Conservation (phyloP, 2,329 filamentous ascomycete genomes). For the Fusarium miscanthi region DNA sequence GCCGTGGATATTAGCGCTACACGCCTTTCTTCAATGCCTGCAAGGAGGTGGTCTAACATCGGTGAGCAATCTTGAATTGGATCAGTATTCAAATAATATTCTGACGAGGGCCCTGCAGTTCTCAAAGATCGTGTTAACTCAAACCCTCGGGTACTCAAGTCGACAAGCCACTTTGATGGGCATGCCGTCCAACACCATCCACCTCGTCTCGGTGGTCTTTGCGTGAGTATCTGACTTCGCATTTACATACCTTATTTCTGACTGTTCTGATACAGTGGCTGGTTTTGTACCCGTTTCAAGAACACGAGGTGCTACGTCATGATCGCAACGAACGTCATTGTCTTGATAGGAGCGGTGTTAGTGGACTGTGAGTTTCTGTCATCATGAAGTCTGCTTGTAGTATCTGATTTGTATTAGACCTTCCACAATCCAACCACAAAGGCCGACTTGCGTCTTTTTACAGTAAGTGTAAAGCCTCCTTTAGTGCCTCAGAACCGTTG, state of each 20-base stretch:
- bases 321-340: neutral
- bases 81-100: no score
- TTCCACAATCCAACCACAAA: neutral
- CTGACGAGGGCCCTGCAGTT: neutral
- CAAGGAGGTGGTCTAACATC: neutral
- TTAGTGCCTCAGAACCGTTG: rapidly evolving
- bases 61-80: neutral
- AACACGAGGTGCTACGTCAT: neutral
- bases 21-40: neutral
- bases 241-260: rapidly evolving
- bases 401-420: neutral
- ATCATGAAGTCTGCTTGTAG: rapidly evolving
- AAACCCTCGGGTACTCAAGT: neutral
- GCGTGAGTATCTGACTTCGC: neutral
- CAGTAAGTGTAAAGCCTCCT: neutral
- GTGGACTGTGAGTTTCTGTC: neutral
- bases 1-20: neutral
- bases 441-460: neutral
- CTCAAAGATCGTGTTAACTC: neutral
- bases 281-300: neutral
- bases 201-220: neutral
- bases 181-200: neutral
- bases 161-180: neutral
- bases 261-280: neutral
- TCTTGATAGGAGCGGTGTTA: neutral